Evolutionary conservation across 2,329 filamentous ascomycete species (phyloP).

Genomic region (Diaporthe caulivora): DNA sequence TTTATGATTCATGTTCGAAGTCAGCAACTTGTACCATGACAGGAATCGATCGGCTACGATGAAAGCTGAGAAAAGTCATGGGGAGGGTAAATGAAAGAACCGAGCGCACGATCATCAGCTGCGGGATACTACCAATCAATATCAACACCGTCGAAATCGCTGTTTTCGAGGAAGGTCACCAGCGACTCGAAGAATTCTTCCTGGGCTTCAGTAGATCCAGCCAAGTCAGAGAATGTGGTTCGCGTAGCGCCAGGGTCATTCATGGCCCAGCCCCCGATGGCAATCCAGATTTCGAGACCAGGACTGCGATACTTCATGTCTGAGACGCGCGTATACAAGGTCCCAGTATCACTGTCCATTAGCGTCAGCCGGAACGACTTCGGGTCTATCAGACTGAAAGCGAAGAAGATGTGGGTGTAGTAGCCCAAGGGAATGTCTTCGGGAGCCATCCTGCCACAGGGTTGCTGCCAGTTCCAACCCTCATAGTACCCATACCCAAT

Average conservation of each 20-base stretch:
- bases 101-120: background rate
- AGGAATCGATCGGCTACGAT: no score
- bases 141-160: background rate
- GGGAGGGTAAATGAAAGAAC: no score
- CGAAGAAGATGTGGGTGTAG: background rate
- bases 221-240: background rate
- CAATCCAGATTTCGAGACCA: background rate
- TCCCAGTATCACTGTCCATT: background rate
- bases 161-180: background rate
- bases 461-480: background rate
- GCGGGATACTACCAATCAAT: background rate
- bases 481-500: background rate
- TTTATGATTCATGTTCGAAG: background rate
- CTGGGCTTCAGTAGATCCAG: background rate
- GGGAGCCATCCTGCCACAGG: background rate
- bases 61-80: no score
- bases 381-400: background rate
- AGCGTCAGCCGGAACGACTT: background rate
- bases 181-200: background rate
- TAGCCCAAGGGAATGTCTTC: background rate
- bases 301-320: background rate
- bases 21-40: background rate
- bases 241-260: background rate
- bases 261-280: background rate
- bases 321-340: background rate